phyloP scores from a whole-genome alignment of 2,329 filamentous ascomycete species.

The Neofusicoccum sp. region DNA sequence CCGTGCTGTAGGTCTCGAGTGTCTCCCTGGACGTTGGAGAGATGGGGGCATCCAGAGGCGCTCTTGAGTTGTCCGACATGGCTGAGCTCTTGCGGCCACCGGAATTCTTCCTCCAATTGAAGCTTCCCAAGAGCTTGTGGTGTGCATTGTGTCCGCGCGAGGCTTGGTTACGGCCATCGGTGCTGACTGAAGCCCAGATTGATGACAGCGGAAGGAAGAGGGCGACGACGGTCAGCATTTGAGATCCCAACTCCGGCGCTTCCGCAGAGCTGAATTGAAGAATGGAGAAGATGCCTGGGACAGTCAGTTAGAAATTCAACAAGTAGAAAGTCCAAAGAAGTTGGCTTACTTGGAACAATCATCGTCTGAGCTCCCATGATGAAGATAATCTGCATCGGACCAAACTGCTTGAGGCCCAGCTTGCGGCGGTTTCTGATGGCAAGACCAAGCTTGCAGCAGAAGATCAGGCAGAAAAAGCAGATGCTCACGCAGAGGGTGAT shows the following conservation, averaged over 20 bases:
- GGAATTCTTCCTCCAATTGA: not conserved
- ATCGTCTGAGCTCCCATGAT: slow-evolving; percentile 68
- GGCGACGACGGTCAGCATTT: slow-evolving; percentile 59
- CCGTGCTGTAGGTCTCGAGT: not conserved
- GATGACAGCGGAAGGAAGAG: slow-evolving; percentile 65
- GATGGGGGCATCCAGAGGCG: not conserved
- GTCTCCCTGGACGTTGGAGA: slow-evolving; percentile 5
- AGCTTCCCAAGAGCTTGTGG: slow-evolving; percentile 19
- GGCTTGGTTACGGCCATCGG: slow-evolving; percentile 24
- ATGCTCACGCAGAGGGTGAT: slow-evolving; percentile 57
- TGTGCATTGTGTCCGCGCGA: slow-evolving; percentile 27
- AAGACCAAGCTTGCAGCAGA: slow-evolving; percentile 59
- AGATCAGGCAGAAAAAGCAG: slow-evolving; percentile 62
- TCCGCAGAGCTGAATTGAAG: slow-evolving; percentile 51
- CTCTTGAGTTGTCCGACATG: not conserved
- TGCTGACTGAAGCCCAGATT: slow-evolving; percentile 57
- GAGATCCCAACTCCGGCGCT: slow-evolving; percentile 54
- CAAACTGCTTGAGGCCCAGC: slow-evolving; percentile 60
- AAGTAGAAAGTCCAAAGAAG: not conserved
- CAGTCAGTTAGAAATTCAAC: slow-evolving; percentile 23
- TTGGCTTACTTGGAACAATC: slow-evolving; percentile 56
- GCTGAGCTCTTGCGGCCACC: not conserved
- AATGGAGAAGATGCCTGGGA: slow-evolving; percentile 58
- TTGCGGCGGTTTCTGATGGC: slow-evolving; percentile 56
- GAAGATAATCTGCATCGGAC: slow-evolving; percentile 65